Conservation (phyloP, 2,329 filamentous ascomycete genomes). For the Fusarium foetens region DNA sequence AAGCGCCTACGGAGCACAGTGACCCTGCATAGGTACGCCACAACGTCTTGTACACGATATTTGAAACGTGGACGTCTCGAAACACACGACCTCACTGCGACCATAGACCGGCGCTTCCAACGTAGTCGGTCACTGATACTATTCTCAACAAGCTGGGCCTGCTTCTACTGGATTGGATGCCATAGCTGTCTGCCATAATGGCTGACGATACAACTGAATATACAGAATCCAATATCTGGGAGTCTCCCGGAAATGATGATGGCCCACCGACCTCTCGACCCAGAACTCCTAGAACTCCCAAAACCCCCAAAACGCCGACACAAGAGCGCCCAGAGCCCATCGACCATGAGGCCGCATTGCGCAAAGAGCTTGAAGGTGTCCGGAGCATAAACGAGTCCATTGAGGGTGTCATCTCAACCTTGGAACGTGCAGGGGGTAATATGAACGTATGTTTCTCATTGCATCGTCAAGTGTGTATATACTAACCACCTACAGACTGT, state of each 20-base stretch:
- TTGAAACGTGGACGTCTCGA: conserved; percentile 14
- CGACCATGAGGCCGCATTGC: conserved; percentile 78
- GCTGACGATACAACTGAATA: conserved; percentile 56
- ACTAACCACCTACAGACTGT: conserved; percentile 68
- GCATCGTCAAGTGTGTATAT: not conserved
- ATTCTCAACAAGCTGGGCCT: conserved; percentile 2
- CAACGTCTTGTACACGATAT: conserved; percentile 7
- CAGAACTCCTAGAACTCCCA: conserved; percentile 56
- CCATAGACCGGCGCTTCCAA: conserved; percentile 24
- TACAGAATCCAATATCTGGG: conserved; percentile 61
- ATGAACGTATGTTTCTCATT: conserved; percentile 69
- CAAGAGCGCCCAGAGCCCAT: conserved; percentile 57
- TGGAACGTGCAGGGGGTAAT: conserved; percentile 78
- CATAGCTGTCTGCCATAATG: conserved; percentile 48
- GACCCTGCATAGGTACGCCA: conserved; percentile 26
- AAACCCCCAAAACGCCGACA: conserved; percentile 60
- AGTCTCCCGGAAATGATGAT: conserved; percentile 54
- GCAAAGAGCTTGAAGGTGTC: conserved; percentile 83
- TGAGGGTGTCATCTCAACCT: conserved; percentile 77
- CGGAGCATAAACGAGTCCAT: conserved; percentile 89
- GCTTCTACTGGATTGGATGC: not conserved
- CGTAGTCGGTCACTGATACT: conserved; percentile 11
- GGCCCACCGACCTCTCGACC: conserved; percentile 45
- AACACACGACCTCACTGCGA: conserved; percentile 25
- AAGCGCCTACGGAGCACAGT: conserved; percentile 22